Conservation (phyloP, 441 rosid species). For the Populus hybrid region DNA sequence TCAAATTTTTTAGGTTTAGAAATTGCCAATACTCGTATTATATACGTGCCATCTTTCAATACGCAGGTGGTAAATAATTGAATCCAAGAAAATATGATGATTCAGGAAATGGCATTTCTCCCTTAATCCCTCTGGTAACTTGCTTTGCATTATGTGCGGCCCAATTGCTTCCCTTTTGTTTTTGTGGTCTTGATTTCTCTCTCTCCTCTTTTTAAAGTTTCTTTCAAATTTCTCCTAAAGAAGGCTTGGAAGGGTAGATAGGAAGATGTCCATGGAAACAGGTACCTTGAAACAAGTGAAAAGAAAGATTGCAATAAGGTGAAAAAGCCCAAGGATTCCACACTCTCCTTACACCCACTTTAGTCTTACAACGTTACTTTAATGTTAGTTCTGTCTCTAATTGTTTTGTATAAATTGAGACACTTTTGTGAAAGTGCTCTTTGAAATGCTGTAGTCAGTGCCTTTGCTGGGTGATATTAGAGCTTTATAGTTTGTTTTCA, state of each 20-base stretch:
- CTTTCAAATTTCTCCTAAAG: slow-evolving; percentile 20
- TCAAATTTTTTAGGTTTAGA: not conserved
- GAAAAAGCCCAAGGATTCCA: slow-evolving; percentile 24
- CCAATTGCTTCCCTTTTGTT: slow-evolving; percentile 18
- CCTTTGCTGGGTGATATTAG: slow-evolving; percentile 3
- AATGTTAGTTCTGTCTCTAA: slow-evolving; percentile 6
- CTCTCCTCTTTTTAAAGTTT: not conserved
- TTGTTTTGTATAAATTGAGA: slow-evolving; percentile 24
- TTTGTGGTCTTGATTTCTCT: slow-evolving; percentile 20
- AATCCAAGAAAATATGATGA: not conserved
- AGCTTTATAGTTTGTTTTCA: slow-evolving; percentile 22
- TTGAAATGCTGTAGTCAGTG: slow-evolving; percentile 16
- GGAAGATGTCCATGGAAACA: slow-evolving; percentile 24
- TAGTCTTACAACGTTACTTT: slow-evolving; percentile 3
- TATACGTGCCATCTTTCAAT: not conserved
- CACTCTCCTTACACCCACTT: slow-evolving; percentile 4
- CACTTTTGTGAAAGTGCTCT: slow-evolving; percentile 23
- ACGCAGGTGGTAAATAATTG: slow-evolving; percentile 47
- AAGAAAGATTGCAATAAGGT: slow-evolving; percentile 25
- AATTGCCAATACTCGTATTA: not conserved
- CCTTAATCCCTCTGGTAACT: slow-evolving; percentile 8
- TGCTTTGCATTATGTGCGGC: slow-evolving; percentile 12
- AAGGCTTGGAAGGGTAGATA: slow-evolving; percentile 13
- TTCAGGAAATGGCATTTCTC: not conserved
- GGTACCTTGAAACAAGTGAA: slow-evolving; percentile 35